Base-by-base conservation (phyloP, 2,329 filamentous ascomycete species). In the Penicillium thymicola region DNA sequence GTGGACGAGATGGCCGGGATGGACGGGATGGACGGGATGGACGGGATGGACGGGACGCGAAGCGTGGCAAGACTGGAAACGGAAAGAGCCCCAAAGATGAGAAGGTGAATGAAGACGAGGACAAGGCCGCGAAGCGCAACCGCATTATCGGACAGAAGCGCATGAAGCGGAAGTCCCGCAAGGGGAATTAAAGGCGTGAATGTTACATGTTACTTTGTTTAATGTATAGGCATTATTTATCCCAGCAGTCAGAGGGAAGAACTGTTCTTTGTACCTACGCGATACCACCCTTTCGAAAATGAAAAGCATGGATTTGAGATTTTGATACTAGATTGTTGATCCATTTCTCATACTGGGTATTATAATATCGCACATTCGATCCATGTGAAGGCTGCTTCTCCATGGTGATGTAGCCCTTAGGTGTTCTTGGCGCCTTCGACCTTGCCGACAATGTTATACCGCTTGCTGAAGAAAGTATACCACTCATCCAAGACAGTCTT, bases 381-480 rank as follows among this genome's bases (percentile, higher is more conserved):
- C n/a, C 9, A 46, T 23, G 36, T 14, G 14, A 47, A 18, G 16
- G 10, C 25, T 27, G 34, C 38, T 18, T n/a, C 30, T 45, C 21
- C 18, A 48, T 18, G 8, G 13, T 36, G 34, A 43, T 8, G 14
- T 28, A 47, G 16, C n/a, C n/a, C 7, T 64, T 58, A 75, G 43
- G 67, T 67, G 59, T 75, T 76, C 41, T 66, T 70, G 18, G 73
- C 73, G 47, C 69, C 73, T 61, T 73, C 64, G 9, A 79, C 76
- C 67, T 77, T 78, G 42, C 77, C 77, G 40, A 79, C 76, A 51
- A 97, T 84, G 68, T 96, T 97, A 78, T 99, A 99, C 56, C 94
- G 83, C 80, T 97, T 99, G 65, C 89, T 90, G 76, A 99, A 99
- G 77, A 96, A 99, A 2, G 89, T 96, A 61, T 88, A 85, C 94